Evolutionary conservation across 768 basidiomycete species (phyloP).

Genomic region (Butyriboletus loyo): DNA sequence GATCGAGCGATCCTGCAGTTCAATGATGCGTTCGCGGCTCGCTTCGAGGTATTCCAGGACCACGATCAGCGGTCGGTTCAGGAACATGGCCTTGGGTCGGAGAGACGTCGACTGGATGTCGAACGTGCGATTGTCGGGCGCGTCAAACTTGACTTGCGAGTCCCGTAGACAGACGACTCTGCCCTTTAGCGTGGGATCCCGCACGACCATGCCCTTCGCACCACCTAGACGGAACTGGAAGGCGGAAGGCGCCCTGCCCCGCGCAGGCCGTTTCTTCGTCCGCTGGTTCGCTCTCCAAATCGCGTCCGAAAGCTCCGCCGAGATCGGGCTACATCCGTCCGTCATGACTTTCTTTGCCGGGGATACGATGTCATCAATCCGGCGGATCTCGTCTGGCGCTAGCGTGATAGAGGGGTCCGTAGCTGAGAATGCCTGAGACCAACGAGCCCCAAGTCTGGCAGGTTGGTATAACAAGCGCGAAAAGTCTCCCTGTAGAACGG

Average conservation of each 20-base stretch:
- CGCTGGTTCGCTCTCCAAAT: conserved; percentile 38
- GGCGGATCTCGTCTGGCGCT: conserved; percentile 32
- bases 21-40: conserved; percentile 30
- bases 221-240: conserved; percentile 46
- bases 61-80: conserved; percentile 49
- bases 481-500: conserved; percentile 37
- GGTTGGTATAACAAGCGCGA: conserved; percentile 36
- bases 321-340: conserved; percentile 51
- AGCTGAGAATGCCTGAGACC: conserved; percentile 53
- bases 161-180: conserved; percentile 38
- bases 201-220: conserved; percentile 47
- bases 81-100: conserved; percentile 40
- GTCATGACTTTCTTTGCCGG: conserved; percentile 38
- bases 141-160: conserved; percentile 49
- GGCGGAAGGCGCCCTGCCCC: conserved; percentile 35
- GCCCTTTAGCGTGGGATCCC: conserved; percentile 38
- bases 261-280: conserved; percentile 21
- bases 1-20: conserved; percentile 39
- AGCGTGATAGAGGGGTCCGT: conserved; percentile 46
- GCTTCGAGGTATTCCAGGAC: conserved; percentile 47
- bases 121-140: conserved; percentile 35
- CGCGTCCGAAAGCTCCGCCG: conserved; percentile 31
- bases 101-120: conserved; percentile 48
- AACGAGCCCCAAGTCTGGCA: conserved; percentile 50
- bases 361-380: conserved; percentile 32